These are phyloP conservation scores for Scalesia atractyloides DNA, from an alignment of 129 eudicot genomes.

Conservation along the genomic window DNA sequence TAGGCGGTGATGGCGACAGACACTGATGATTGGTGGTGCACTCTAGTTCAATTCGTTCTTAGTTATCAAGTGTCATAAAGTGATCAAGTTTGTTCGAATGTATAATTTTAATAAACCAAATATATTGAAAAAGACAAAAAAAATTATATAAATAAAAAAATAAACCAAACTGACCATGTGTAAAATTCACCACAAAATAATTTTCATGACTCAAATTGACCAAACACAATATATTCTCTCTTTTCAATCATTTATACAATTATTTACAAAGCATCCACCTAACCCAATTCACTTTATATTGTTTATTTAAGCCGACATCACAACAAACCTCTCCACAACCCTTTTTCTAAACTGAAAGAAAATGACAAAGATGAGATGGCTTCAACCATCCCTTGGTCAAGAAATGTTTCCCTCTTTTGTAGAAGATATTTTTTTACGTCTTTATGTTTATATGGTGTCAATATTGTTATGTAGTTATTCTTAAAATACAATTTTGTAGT, in stretches of 20 bases:
- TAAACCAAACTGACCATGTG: neutral
- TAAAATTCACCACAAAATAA: neutral
- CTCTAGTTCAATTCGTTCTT: no score
- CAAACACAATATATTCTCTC: neutral
- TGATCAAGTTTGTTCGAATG: no score
- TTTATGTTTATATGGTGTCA: neutral
- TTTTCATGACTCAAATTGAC: neutral
- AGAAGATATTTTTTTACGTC: neutral
- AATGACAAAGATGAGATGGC: conserved; percentile 19
- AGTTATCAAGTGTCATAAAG: no score
- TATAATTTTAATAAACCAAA: no score
- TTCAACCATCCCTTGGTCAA: neutral
- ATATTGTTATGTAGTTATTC: neutral
- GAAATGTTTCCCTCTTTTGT: neutral
- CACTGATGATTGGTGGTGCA: no score
- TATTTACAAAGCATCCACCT: neutral
- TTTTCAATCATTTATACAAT: neutral
- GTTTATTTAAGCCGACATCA: conserved; percentile 20
- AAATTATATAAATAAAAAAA: neutral
- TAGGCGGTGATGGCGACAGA: no score
- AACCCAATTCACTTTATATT: neutral
- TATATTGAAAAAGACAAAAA: no score
- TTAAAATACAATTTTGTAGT: conserved; percentile 7
- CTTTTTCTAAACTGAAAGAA: conserved; percentile 15
- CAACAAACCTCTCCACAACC: conserved; percentile 13